Evolutionary conservation across 805 yeast genomes (phyloP).

Genomic region (Saccharomycopsis capsularis): DNA sequence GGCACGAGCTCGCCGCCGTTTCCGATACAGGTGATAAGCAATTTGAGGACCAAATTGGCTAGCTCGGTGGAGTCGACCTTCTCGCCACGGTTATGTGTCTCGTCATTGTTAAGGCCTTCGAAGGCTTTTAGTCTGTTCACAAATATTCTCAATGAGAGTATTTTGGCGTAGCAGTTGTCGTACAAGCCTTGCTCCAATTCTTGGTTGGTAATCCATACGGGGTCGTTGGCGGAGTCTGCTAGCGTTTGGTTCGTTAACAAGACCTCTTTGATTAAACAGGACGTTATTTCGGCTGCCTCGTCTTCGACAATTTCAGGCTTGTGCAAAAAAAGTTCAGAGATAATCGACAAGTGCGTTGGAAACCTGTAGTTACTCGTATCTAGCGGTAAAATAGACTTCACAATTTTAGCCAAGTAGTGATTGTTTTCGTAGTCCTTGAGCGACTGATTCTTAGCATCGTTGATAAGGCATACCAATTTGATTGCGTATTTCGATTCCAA

Average conservation of each 20-base stretch:
- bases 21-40: conserved; percentile 58
- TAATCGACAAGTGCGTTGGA: conserved; percentile 49
- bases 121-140: conserved; percentile 48
- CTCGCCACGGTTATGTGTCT: neutral
- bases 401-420: conserved; percentile 32
- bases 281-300: conserved; percentile 50
- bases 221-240: conserved; percentile 30
- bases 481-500: conserved; percentile 58
- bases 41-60: conserved; percentile 59
- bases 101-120: conserved; percentile 20
- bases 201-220: conserved; percentile 43
- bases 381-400: conserved; percentile 45
- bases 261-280: conserved; percentile 53
- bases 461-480: conserved; percentile 43
- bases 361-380: conserved; percentile 33
- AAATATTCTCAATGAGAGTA: conserved; percentile 47
- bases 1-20: conserved; percentile 73
- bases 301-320: conserved; percentile 45
- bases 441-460: conserved; percentile 29
- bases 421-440: conserved; percentile 35
- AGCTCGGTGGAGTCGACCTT: conserved; percentile 26
- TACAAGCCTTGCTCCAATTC: conserved; percentile 30
- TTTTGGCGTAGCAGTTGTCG: conserved; percentile 39
- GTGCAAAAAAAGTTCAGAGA: conserved; percentile 51
- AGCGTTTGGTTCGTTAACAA: conserved; percentile 55